Conservation (phyloP, 1,139 yeast species). For the Yamadazyma songkhlaensis region DNA sequence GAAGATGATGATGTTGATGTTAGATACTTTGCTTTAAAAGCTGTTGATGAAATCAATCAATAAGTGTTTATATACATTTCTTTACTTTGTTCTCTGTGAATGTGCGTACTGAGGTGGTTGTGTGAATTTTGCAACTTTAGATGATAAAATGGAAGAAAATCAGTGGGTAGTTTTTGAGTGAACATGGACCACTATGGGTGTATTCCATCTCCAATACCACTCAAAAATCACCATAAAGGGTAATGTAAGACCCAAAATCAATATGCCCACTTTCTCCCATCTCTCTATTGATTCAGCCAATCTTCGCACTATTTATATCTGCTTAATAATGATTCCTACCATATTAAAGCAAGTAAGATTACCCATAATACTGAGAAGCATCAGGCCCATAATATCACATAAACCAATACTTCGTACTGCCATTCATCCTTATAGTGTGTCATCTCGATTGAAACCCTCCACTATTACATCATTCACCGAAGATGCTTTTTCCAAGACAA, state of each 20-base stretch:
- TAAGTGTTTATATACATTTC: slow-evolving; percentile 1
- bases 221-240: too few species aligned
- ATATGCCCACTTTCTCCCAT: too few species aligned
- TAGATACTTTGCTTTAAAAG: slow-evolving; percentile 73
- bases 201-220: too few species aligned
- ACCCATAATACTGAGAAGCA: not conserved
- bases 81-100: not conserved
- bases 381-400: not conserved
- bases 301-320: too few species aligned
- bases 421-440: not conserved
- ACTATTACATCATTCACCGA: not conserved
- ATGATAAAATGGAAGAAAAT: too few species aligned
- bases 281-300: too few species aligned
- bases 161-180: too few species aligned
- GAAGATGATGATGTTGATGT: slow-evolving; percentile 87
- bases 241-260: too few species aligned
- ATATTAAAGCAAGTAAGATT: too few species aligned
- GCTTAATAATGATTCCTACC: too few species aligned
- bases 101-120: not conserved
- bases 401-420: not conserved
- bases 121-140: not conserved
- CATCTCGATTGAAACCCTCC: slow-evolving; percentile 1
- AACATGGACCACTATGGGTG: too few species aligned
- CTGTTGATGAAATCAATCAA: slow-evolving; percentile 17
- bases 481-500: slow-evolving; percentile 10